These are phyloP conservation scores for Penicillium cinerascens DNA, from an alignment of 495 filamentous ascomycete genomes.

Conservation along the genomic window DNA sequence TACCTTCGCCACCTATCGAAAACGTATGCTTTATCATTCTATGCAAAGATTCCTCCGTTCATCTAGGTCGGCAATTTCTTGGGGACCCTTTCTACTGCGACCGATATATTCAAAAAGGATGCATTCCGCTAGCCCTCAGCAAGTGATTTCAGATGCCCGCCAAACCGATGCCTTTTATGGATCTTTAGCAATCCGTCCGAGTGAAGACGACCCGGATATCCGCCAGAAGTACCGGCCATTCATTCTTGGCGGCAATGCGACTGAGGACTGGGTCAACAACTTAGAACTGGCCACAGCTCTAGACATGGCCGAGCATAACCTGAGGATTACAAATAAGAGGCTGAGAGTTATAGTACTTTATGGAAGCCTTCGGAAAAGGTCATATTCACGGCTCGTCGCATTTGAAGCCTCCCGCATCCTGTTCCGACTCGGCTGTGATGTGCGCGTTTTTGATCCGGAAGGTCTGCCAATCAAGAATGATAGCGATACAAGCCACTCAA, in stretches of 20 bases:
- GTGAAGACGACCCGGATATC: conserved; percentile 46
- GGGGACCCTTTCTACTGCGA: background rate
- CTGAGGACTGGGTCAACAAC: conserved; percentile 51
- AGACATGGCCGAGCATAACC: conserved; percentile 48
- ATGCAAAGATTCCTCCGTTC: background rate
- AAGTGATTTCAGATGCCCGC: background rate
- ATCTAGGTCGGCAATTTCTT: background rate
- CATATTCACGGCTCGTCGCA: conserved; percentile 60
- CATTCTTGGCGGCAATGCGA: conserved; percentile 36
- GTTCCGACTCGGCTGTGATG: conserved; percentile 65
- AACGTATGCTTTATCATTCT: background rate
- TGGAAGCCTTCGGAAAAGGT: conserved; percentile 58
- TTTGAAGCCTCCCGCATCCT: conserved; percentile 60
- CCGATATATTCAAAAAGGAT: conserved; percentile 6
- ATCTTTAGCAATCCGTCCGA: conserved; percentile 40
- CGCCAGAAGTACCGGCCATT: conserved; percentile 59
- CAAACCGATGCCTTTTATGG: conserved; percentile 2
- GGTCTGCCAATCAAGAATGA: conserved; percentile 64
- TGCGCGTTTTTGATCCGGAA: conserved; percentile 60
- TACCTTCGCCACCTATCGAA: background rate
- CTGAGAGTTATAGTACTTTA: conserved; percentile 62
- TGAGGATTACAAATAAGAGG: conserved; percentile 39
- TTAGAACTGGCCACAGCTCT: conserved; percentile 56
- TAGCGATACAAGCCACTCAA: conserved; percentile 51
- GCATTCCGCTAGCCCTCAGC: conserved; percentile 2